phyloP scores from a whole-genome alignment of 2,329 filamentous ascomycete species.

The Xenosphaeropsis pyriputrescens region DNA sequence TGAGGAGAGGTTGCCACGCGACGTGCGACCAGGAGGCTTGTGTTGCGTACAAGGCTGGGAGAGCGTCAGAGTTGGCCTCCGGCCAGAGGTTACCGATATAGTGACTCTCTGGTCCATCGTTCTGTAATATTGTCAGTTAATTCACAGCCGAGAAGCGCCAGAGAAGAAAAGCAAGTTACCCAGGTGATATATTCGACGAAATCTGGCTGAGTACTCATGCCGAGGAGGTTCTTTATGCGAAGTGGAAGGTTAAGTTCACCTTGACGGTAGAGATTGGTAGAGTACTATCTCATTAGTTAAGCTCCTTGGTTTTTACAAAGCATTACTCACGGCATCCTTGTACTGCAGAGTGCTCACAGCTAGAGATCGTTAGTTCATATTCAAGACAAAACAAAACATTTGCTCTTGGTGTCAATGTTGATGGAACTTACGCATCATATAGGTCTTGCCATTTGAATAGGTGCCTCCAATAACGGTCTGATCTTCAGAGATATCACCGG shows the following conservation, averaged over 20 bases:
- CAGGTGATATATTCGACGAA: slow-evolving; percentile 21
- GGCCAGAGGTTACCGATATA: slow-evolving; percentile 21
- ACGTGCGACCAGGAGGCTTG: slow-evolving; percentile 9
- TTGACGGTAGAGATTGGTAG: slow-evolving; percentile 17
- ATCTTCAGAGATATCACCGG: slow-evolving; percentile 14
- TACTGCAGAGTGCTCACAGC: slow-evolving; percentile 8
- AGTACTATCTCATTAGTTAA: slow-evolving; percentile 20
- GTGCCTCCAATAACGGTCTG: slow-evolving; percentile 11
- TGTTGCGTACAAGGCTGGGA: slow-evolving; percentile 18
- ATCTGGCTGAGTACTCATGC: slow-evolving; percentile 12
- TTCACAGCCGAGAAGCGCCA: too few species aligned
- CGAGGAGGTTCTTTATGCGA: slow-evolving; percentile 21
- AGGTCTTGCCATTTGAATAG: slow-evolving; percentile 15
- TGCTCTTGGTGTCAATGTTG: neutral
- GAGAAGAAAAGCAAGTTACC: neutral
- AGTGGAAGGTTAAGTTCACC: slow-evolving; percentile 20
- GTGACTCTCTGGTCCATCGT: slow-evolving; percentile 21
- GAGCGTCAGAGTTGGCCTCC: slow-evolving; percentile 10
- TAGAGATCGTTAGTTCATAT: neutral
- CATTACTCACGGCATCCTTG: slow-evolving; percentile 6
- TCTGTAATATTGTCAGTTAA: slow-evolving; percentile 5
- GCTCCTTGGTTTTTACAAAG: slow-evolving; percentile 8
- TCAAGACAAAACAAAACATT: neutral
- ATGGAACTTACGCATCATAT: slow-evolving; percentile 17
- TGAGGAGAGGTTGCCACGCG: slow-evolving; percentile 20